Evolutionary conservation across 176 grass and related monocot genomes (phyloP), one percentile per base, ranked within the genome.

Genomic region (Triticum timopheevii): DNA sequence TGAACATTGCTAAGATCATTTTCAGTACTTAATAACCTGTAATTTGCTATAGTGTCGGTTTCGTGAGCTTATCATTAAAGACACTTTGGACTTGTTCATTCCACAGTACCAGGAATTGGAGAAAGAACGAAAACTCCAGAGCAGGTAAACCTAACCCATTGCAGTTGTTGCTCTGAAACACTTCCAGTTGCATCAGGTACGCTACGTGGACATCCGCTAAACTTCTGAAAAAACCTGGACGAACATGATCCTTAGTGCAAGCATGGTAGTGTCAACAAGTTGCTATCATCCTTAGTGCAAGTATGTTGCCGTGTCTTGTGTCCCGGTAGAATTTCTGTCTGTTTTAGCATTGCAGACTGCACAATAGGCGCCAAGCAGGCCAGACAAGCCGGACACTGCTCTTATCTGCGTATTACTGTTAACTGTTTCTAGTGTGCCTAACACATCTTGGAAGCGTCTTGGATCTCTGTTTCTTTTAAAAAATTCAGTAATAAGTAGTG

Each of bases 101-200:
- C 12, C 24, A 61, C 33, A 59, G n/a, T 49, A 16, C 3, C 33
- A 88, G 65, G 66, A 75, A 69, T 3, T 77, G 4, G 45, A 85
- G 45, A 76, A 83, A 80, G 20, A 64, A 81, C 22, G 33, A 19
- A 88, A 80, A 34, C 39, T 71, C 17, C 27, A 76, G 49, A 28
- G 80, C 65, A 47, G 44, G 44, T 47, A 47, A 47, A 47, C 44
- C 44, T 47, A 83, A 30, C 36, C 49, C 64, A 20, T 61, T 83
- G 30, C 81, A 58, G 44, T 23, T 24, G 19, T 54, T 35, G 28
- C 13, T 1, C 47, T 45, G 59, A 10, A 65, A 28, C 13, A 82
- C 69, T 73, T 88, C 20, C 23, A 11, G 8, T 0, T 45, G 12
- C n/a, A 28, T 42, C 70, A 83, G 85, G 69, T 65, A 87, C 20